A percentile compares a stretch with the other conserved stretches of the same genome.
Evolutionary conservation across 768 basidiomycete species (phyloP).

Genomic region (Boletus pseudo-olivaceus): DNA sequence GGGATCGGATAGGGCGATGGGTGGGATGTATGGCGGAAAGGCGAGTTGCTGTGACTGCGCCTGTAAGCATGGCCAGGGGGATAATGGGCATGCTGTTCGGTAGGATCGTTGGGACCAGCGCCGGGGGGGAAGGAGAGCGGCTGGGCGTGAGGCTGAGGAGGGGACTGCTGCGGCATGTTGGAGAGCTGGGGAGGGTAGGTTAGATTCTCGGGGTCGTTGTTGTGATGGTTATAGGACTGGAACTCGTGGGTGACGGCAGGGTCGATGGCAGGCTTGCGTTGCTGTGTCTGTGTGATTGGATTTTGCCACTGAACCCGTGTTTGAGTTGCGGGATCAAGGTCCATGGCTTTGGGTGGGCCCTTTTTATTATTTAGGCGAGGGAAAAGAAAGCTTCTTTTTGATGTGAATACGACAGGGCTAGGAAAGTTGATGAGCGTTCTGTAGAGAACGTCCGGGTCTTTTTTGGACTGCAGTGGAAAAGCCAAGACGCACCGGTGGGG

Average conservation of each 20-base stretch:
- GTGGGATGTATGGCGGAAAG: slow-evolving; percentile 38
- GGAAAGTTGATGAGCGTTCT: slow-evolving; percentile 29
- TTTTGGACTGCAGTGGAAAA: slow-evolving; percentile 12
- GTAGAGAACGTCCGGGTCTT: slow-evolving; percentile 21
- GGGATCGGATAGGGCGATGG: slow-evolving; percentile 39
- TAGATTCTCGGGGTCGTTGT: slow-evolving; percentile 20
- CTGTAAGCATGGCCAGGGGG: slow-evolving; percentile 33
- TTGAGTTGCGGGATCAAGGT: slow-evolving; percentile 32
- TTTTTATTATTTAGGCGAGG: slow-evolving; percentile 38
- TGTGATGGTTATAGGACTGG: slow-evolving; percentile 31
- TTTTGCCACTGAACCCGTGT: slow-evolving; percentile 34
- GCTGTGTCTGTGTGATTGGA: slow-evolving; percentile 34
- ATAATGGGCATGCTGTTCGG: slow-evolving; percentile 34
- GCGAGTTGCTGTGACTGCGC: slow-evolving; percentile 31
- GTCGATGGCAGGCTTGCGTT: slow-evolving; percentile 32
- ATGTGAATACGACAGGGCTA: slow-evolving; percentile 27
- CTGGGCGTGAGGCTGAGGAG: slow-evolving; percentile 32
- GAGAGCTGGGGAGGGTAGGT: slow-evolving; percentile 27
- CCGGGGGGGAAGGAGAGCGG: slow-evolving; percentile 35
- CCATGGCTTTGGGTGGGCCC: slow-evolving; percentile 31
- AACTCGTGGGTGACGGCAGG: slow-evolving; percentile 35
- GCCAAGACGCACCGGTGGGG: slow-evolving; percentile 9
- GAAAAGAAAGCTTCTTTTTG: slow-evolving; percentile 34
- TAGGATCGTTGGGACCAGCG: slow-evolving; percentile 34
- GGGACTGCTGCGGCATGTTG: slow-evolving; percentile 31